Evolutionary conservation across 768 basidiomycete genomes (phyloP), one percentile per base, ranked within the genome.

Genomic region (Steccherinum ochraceum): DNA sequence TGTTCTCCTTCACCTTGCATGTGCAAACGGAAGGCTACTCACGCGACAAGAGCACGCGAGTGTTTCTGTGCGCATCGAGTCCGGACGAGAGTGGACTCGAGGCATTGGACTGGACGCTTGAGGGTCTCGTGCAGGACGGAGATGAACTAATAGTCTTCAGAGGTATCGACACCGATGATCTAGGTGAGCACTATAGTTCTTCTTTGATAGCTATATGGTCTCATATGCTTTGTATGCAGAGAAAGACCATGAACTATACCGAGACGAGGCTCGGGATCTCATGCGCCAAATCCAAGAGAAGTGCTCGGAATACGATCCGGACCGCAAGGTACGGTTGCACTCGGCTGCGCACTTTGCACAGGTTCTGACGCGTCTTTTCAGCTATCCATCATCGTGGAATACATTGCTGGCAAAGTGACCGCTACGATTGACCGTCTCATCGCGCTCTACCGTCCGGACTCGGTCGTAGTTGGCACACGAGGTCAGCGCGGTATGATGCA

Each of bases 131-230:
- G 5, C 86, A 89, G 65, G 87, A 90, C 50, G 89, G 90, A 1
- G 95, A 98, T 64, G 95, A 98, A 68, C 70, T 98, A 19, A 83
- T 99, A 51, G 86, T 97, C 7, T 89, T 90, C 51, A 74, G 95
- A 30, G 95, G 95, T 0, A 80, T 95, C 12, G 93, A 95, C 55
- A 80, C 88, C 54, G 93, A 93, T 27, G 88, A 86, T 26, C 69
- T 91, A 23, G 86, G 90, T 91, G 54, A 26, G 80, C 24, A 30
- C 40, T 45, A 39, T 40, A 41, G 19, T 23, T 40, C 45, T 3
- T 23, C 26, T 57, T 41, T 40, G 20, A 26, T 3, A 19, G n/a
- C n/a, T n/a, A n/a, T n/a, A n/a, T n/a, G n/a, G n/a, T n/a, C 41
- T 45, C 26, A 41, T 40, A 24, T 24, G 19, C 23, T 27, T 7